phyloP scores from a whole-genome alignment of 2,329 filamentous ascomycete genomes.

The Nigrospora oryzae region DNA sequence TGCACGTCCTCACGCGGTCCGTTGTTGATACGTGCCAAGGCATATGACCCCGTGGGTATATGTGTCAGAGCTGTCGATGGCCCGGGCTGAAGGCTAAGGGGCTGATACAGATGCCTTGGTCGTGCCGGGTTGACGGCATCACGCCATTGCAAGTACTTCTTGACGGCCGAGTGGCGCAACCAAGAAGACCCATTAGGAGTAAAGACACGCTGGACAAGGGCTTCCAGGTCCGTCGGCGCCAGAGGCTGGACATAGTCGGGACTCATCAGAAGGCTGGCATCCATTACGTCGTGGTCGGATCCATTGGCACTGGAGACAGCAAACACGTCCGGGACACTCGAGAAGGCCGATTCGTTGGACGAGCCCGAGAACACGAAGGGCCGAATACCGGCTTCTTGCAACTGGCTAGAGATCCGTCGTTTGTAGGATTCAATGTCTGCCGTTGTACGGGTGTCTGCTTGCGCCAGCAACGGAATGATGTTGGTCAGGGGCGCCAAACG shows the following conservation, averaged over 20 bases:
- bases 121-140: conserved; percentile 15
- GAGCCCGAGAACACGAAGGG: conserved; percentile 57
- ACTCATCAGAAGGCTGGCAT: conserved; percentile 88
- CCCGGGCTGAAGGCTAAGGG: conserved; percentile 16
- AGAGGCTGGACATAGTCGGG: conserved; percentile 82
- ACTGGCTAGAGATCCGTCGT: conserved; percentile 44
- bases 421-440: conserved; percentile 53
- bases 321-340: conserved; percentile 44
- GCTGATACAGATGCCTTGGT: conserved; percentile 26
- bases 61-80: conserved; percentile 38
- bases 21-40: conserved; percentile 48
- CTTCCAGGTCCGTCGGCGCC: conserved; percentile 61
- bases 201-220: conserved; percentile 67
- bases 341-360: conserved; percentile 8
- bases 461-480: conserved; percentile 74
- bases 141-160: conserved; percentile 72
- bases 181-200: conserved; percentile 70
- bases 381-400: conserved; percentile 49
- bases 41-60: neutral
- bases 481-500: conserved; percentile 69
- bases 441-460: conserved; percentile 59
- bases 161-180: conserved; percentile 73
- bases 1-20: conserved; percentile 23
- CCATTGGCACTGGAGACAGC: conserved; percentile 68
- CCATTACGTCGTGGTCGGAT: conserved; percentile 74